Base-by-base conservation (phyloP, 176 grass and related monocot genomes). In the Dactylis glomerata region DNA sequence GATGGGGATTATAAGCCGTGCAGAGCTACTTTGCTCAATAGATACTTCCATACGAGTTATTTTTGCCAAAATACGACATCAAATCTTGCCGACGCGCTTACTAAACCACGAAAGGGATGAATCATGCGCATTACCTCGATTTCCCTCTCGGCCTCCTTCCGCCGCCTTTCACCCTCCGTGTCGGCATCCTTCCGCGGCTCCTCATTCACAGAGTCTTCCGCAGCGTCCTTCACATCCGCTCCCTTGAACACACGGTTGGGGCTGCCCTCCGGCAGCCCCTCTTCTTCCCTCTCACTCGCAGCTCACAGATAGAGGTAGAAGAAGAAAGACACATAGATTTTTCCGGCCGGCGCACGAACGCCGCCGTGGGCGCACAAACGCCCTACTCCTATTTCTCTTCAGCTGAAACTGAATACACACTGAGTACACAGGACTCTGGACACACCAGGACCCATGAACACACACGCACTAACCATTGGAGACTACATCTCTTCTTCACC, bases 211-310 rank as follows among this genome's bases (percentile, higher is more conserved):
- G 80, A 22, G 17, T 5, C 69, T 0, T 68, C 30, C 65, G 23
- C 81, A 3, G 16, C 42, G 4, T 77, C 45, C 63, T 68, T 83
- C 22, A 70, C n/a, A 49, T 88, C 56, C 15, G 87, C 92, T 12
- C 71, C 87, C 91, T 84, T 95, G 87, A 98, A 94, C 15, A 95
- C 96, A 62, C 30, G n/a, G n/a, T n/a, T n/a, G n/a, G n/a, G n/a
- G n/a, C n/a, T n/a, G n/a, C n/a, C n/a, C n/a, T n/a, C n/a, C n/a
- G n/a, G n/a, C n/a, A n/a, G n/a, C n/a, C n/a, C n/a, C n/a, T n/a
- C n/a, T n/a, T n/a, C n/a, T n/a, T n/a, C n/a, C n/a, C n/a, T n/a
- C n/a, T n/a, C n/a, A n/a, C n/a, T n/a, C n/a, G n/a, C n/a, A n/a
- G n/a, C n/a, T n/a, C n/a, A n/a, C n/a, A n/a, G n/a, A n/a, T n/a